Evolutionary conservation across 2,329 filamentous ascomycete genomes (phyloP).

Genomic region (Monosporascus sp.): DNA sequence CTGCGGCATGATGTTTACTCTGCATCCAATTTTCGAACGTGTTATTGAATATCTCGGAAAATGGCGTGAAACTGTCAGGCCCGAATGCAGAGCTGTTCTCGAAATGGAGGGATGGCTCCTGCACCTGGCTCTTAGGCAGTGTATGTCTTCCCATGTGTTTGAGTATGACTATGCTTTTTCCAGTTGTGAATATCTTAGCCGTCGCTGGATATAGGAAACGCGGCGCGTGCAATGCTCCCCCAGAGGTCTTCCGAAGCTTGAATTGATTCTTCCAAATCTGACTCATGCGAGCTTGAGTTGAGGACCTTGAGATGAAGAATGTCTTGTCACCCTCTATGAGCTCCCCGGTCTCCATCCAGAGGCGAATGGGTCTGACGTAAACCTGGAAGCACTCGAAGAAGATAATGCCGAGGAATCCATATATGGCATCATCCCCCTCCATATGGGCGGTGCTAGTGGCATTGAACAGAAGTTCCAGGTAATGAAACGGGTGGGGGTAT

Average conservation of each 20-base stretch:
- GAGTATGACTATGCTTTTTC: conserved; percentile 84
- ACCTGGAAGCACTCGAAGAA: conserved; percentile 79
- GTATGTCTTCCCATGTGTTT: conserved; percentile 58
- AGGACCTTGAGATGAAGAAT: conserved; percentile 67
- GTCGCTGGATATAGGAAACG: conserved; percentile 67
- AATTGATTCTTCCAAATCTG: conserved; percentile 75
- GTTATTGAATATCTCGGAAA: conserved; percentile 66
- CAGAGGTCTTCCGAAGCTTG: conserved; percentile 54
- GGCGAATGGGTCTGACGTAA: conserved; percentile 72
- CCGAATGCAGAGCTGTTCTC: conserved; percentile 45
- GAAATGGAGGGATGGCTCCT: conserved; percentile 49
- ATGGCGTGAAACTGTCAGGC: conserved; percentile 53
- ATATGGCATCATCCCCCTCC: conserved; percentile 56
- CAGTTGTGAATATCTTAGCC: conserved; percentile 73
- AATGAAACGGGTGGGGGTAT: conserved; percentile 56
- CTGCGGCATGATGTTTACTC: conserved; percentile 66
- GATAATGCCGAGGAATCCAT: conserved; percentile 57
- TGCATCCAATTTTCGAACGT: conserved; percentile 73
- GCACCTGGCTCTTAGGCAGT: conserved; percentile 23
- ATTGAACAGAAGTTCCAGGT: conserved; percentile 73
- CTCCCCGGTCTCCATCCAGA: conserved; percentile 80
- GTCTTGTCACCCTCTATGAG: conserved; percentile 59
- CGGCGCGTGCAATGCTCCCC: conserved; percentile 62
- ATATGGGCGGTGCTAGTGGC: conserved; percentile 65
- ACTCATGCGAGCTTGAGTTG: conserved; percentile 50